Percentiles rank a stretch among this genome's conserved stretches.
Evolutionary conservation across 495 filamentous ascomycete species (phyloP).

Genomic region (Clohesyomyces aquaticus): DNA sequence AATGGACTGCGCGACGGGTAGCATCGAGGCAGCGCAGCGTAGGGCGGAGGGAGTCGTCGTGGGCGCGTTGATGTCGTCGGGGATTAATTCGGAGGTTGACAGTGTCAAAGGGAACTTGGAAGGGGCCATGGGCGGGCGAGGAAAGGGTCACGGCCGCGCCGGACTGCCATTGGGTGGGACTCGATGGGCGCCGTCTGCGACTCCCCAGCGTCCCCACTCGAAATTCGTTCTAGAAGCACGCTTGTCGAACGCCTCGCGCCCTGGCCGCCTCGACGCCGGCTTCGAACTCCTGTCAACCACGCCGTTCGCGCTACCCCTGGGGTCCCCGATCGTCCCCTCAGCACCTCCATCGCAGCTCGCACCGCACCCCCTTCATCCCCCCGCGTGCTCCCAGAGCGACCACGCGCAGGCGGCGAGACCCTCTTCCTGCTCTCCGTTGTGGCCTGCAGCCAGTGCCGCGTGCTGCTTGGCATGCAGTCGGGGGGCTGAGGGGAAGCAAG

Average conservation of each 20-base stretch:
- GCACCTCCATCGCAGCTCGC: not conserved
- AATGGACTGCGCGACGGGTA: constrained; percentile 5
- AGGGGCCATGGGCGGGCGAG: not conserved
- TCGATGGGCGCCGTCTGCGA: constrained; percentile 1
- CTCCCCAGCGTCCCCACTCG: not conserved
- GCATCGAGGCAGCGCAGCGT: constrained; percentile 21
- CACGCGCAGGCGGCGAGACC: too few relatives aligned
- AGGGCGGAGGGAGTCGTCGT: not conserved
- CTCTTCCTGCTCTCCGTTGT: not conserved
- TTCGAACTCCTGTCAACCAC: too few relatives aligned
- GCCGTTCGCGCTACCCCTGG: too few relatives aligned
- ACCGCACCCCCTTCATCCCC: not conserved
- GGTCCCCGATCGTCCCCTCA: too few relatives aligned
- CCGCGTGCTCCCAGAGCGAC: not conserved
- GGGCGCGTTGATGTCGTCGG: constrained; percentile 1
- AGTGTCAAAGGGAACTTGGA: constrained; percentile 9
- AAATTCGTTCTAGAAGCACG: not conserved
- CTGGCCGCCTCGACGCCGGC: too few relatives aligned
- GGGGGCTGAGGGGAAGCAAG: not conserved
- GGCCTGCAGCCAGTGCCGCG: constrained; percentile 7
- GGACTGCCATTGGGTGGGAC: constrained; percentile 3
- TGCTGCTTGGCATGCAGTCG: constrained; percentile 14
- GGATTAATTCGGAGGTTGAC: constrained; percentile 8
- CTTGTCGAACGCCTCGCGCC: too few relatives aligned
- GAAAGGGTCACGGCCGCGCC: not conserved